Conservation (phyloP, 345 rosid species). For the Eucalyptus rudis region DNA sequence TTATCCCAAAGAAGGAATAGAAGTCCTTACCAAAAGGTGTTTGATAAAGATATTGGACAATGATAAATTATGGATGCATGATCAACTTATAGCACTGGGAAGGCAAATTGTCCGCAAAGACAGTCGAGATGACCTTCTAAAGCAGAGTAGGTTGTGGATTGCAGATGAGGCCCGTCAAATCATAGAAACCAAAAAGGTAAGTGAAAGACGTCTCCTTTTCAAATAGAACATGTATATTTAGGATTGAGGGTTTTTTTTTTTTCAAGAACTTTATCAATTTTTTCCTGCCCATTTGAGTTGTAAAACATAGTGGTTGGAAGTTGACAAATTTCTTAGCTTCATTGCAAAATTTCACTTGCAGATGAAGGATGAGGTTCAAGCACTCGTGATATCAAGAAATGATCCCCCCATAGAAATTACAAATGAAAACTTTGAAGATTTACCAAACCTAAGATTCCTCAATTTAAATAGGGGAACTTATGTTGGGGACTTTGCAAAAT, state of each 20-base stretch:
- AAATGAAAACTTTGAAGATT: not conserved
- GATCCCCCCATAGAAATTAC: fast-evolving
- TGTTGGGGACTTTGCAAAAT: fast-evolving
- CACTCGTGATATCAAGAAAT: fast-evolving
- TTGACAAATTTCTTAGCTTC: not conserved
- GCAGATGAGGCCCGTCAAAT: fast-evolving
- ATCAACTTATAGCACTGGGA: too few relatives aligned
- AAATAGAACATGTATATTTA: fast-evolving
- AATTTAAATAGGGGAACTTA: fast-evolving
- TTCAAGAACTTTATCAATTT: not conserved
- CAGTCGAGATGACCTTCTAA: fast-evolving
- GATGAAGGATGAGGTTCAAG: fast-evolving
- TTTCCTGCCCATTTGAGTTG: fast-evolving
- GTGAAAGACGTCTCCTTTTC: not conserved
- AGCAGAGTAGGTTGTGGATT: not conserved
- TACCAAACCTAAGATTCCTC: not conserved
- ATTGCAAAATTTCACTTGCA: not conserved
- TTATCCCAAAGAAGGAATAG: fast-evolving
- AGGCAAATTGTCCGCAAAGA: too few relatives aligned
- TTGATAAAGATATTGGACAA: too few relatives aligned
- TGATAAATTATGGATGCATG: too few relatives aligned
- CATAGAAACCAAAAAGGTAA: not conserved
- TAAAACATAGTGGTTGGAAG: not conserved
- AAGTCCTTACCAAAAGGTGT: too few relatives aligned
- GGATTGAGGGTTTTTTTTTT: too few relatives aligned